phyloP scores from a whole-genome alignment of 164 flowering plant species.

The Stephania cephalantha region DNA sequence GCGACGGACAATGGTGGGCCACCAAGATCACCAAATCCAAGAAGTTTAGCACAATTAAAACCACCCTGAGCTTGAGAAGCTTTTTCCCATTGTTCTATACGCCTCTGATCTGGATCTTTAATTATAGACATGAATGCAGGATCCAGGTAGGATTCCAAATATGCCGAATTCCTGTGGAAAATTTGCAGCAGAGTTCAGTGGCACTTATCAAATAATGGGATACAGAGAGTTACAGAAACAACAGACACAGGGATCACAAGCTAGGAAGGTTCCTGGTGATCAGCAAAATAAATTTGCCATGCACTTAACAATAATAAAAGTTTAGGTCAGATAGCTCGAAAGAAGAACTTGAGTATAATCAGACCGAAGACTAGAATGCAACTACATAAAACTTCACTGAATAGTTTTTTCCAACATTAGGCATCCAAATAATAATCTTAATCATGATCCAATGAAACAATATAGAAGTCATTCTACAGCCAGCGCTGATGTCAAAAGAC shows the following conservation, averaged over 20 bases:
- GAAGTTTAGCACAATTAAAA: slow-evolving; percentile 76
- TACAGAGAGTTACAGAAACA: neutral
- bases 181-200: slow-evolving; percentile 1
- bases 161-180: slow-evolving; percentile 55
- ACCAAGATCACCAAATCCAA: slow-evolving; percentile 95
- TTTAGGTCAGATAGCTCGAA: neutral
- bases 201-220: neutral
- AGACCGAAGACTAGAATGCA: neutral
- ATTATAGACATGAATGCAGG: slow-evolving; percentile 94
- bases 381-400: neutral
- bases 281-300: neutral
- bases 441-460: neutral
- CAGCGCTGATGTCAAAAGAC: neutral
- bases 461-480: neutral
- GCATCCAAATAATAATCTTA: neutral
- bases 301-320: neutral
- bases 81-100: slow-evolving; percentile 87
- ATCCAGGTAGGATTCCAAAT: slow-evolving; percentile 86
- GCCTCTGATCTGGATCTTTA: slow-evolving; percentile 96
- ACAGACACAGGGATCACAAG: neutral
- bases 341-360: neutral
- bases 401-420: neutral
- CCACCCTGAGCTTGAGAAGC: slow-evolving; percentile 69
- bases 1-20: slow-evolving; percentile 84
- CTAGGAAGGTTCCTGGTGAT: neutral